These are phyloP conservation scores for Skeletonema tropicum DNA, from an alignment of 108 stramenopile species.

Conservation along the genomic window DNA sequence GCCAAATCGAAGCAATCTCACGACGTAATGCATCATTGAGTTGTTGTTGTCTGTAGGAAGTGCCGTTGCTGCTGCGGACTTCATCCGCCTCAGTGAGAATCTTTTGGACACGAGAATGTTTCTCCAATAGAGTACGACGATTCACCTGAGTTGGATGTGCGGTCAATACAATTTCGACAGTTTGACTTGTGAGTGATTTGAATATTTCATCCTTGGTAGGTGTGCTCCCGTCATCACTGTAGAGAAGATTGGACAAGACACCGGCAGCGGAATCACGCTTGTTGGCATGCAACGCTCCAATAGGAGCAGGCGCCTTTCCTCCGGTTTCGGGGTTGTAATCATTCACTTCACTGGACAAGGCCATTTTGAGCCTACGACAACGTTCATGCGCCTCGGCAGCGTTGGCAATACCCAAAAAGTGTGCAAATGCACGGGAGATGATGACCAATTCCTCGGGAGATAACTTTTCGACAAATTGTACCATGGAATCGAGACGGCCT, in stretches of 20 bases:
- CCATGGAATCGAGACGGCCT: constrained; percentile 56
- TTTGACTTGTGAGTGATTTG: constrained; percentile 79
- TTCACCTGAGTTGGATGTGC: constrained; percentile 99
- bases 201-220: constrained; percentile 63
- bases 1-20: constrained; percentile 84
- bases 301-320: constrained; percentile 15
- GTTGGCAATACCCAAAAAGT: constrained; percentile 87
- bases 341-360: constrained; percentile 25
- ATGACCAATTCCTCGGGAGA: constrained; percentile 64
- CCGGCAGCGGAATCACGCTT: constrained; percentile 63
- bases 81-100: constrained; percentile 76
- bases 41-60: constrained; percentile 52
- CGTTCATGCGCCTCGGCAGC: constrained; percentile 86
- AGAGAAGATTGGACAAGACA: constrained; percentile 60
- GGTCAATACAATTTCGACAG: constrained; percentile 93
- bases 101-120: constrained; percentile 72
- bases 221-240: constrained; percentile 38
- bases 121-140: constrained; percentile 89
- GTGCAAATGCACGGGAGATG: constrained; percentile 77
- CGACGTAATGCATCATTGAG: constrained; percentile 71
- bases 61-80: constrained; percentile 40
- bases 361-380: constrained; percentile 55
- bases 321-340: constrained; percentile 9
- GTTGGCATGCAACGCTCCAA: constrained; percentile 41
- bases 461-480: constrained; percentile 45